Evolutionary conservation across 345 rosid genomes (phyloP), one percentile per base, ranked within the genome.

Genomic region (Camelina hispida): DNA sequence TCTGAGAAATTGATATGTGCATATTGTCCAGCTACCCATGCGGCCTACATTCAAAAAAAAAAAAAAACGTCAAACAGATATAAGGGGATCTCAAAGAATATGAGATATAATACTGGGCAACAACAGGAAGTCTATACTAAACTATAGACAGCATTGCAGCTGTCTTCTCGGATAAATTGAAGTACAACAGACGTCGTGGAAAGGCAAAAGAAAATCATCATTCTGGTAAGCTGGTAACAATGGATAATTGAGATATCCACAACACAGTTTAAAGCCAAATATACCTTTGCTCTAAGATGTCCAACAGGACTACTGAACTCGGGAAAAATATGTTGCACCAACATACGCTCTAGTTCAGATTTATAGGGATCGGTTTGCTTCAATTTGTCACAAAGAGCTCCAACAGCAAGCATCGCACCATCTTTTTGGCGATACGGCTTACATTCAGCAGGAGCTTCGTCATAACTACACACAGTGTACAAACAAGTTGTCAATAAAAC

Each of bases 381-480:
- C 80, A 96, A 81, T 78, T 89, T 93, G 80, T 96, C 99, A 85
- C 95, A 96, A 71, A 96, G 98, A 38, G 98, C 85, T 82, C 99
- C 99, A 81, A 96, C 87, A 68, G 99, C 95, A 79, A 96, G 99
- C 78, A 96, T 80, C 14, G 98, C 98, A 58, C 99, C 99, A 83
- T 96, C 99, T 79, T 93, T 96, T 79, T 89, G 98, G 18, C 92
- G 87, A 78, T 87, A 89, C 17, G 89, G 93, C 74, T 96, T 96
- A 77, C 72, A 83, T 66, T 96, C 92, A 14, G 79, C 68, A 0
- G 93, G 92, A 34, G 92, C 82, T 81, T 85, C 95, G 63, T 89
- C 92, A 81, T 89, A 96, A 74, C 99, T 96, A 72, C 56, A 73
- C 47, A 78, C 58, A 73, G n/a, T 43, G 64, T 16, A 55, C 46